phyloP scores from a whole-genome alignment of 305 asterid genomes.

The Ajuga reptans region DNA sequence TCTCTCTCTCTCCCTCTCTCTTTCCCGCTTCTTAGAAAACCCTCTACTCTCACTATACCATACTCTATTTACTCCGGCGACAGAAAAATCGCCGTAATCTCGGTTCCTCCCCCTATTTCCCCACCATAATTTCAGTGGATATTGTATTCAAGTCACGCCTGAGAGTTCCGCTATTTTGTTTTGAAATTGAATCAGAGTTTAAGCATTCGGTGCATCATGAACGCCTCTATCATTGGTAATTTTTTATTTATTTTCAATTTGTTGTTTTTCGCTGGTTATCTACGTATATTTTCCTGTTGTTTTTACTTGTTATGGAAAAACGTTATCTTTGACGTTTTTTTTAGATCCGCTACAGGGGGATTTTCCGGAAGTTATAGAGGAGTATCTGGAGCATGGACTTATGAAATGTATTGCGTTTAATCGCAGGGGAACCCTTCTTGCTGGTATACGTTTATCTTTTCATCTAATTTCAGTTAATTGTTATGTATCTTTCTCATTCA shows the following conservation, averaged over 20 bases:
- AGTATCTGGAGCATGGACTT: constrained; percentile 73
- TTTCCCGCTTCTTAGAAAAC: constrained; percentile 19
- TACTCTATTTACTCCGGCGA: background rate
- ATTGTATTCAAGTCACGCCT: background rate
- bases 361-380: constrained; percentile 87
- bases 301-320: background rate
- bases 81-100: background rate
- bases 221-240: constrained; percentile 65
- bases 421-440: constrained; percentile 91
- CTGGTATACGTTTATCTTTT: constrained; percentile 38
- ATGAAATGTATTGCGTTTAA: constrained; percentile 78
- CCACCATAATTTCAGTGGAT: background rate
- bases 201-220: constrained; percentile 34
- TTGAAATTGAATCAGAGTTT: background rate
- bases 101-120: background rate
- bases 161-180: background rate
- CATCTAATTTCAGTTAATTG: background rate
- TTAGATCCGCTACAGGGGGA: constrained; percentile 88
- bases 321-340: background rate
- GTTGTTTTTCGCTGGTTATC: background rate
- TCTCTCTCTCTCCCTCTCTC: background rate
- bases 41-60: background rate
- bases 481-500: background rate
- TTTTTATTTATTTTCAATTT: background rate
- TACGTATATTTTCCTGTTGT: background rate